Conservation (phyloP, 257 asterid species). For the Solanum ossicruentum region DNA sequence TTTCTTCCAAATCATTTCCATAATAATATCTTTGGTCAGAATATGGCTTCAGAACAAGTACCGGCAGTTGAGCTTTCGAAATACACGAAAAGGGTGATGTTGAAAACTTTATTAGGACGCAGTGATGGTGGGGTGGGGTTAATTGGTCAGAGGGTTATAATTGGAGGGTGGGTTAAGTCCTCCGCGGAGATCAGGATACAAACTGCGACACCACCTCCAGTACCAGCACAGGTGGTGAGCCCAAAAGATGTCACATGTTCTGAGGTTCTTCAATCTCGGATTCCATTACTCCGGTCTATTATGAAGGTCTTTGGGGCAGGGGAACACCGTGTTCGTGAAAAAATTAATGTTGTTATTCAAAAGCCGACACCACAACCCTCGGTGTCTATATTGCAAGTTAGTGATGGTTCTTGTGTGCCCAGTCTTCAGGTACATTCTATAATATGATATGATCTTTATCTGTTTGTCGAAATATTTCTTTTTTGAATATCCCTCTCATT, state of each 20-base stretch:
- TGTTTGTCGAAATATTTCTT: not conserved
- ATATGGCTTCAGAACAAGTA: slow-evolving; percentile 44
- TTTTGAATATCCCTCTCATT: not conserved
- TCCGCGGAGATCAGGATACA: slow-evolving; percentile 58
- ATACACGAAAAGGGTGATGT: slow-evolving; percentile 48
- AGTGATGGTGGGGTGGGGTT: slow-evolving; percentile 43
- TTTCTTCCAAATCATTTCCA: not conserved
- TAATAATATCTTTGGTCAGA: not conserved
- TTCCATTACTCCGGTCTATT: slow-evolving; percentile 49
- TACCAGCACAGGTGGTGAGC: not conserved
- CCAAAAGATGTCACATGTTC: slow-evolving; percentile 45
- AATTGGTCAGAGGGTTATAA: slow-evolving; percentile 44
- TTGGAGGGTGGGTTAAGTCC: slow-evolving; percentile 91
- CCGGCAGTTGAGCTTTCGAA: slow-evolving; percentile 18
- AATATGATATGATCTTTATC: not conserved
- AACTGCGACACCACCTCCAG: not conserved
- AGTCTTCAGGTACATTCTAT: slow-evolving; percentile 38
- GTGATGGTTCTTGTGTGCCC: slow-evolving; percentile 68
- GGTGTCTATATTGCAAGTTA: slow-evolving; percentile 39
- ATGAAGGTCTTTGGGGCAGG: slow-evolving; percentile 46
- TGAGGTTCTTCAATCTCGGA: slow-evolving; percentile 46
- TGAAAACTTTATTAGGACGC: slow-evolving; percentile 39
- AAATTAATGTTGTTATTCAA: slow-evolving; percentile 28
- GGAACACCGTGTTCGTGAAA: slow-evolving; percentile 34
- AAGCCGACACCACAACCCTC: slow-evolving; percentile 42